These are phyloP conservation scores for Aquilaria sinensis DNA, from an alignment of 345 rosid species.

Conservation along the genomic window DNA sequence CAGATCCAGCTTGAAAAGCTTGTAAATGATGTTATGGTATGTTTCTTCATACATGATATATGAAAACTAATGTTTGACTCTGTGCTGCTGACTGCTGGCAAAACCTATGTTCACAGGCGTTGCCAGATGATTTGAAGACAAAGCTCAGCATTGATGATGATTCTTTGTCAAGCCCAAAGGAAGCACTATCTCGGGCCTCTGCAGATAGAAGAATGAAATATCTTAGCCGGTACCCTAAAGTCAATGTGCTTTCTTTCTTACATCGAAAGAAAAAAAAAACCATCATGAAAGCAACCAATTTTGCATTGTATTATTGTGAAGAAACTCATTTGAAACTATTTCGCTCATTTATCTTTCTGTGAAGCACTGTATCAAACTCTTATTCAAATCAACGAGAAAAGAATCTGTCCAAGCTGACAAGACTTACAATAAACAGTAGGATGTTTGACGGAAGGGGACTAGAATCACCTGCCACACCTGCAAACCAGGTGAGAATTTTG, in stretches of 20 bases:
- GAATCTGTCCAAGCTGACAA: constrained; percentile 65
- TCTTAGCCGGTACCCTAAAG: constrained; percentile 74
- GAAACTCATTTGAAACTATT: neutral
- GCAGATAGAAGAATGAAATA: constrained; percentile 86
- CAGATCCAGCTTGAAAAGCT: constrained; percentile 98
- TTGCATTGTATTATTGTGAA: neutral
- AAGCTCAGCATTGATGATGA: constrained; percentile 95
- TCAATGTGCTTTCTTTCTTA: constrained; percentile 4
- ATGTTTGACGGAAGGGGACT: constrained; percentile 67
- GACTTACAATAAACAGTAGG: constrained; percentile 65
- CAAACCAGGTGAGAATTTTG: constrained; percentile 55
- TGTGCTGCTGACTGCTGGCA: constrained; percentile 19
- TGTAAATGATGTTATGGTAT: constrained; percentile 95
- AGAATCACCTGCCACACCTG: constrained; percentile 58
- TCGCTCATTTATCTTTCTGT: constrained; percentile 8
- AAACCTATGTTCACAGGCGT: constrained; percentile 50
- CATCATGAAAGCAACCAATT: neutral
- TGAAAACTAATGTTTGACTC: constrained; percentile 6
- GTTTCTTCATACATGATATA: constrained; percentile 13
- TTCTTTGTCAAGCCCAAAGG: constrained; percentile 84
- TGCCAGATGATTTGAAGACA: constrained; percentile 92
- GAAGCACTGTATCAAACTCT: constrained; percentile 63
- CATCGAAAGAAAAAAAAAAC: neutral
- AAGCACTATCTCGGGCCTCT: constrained; percentile 96
- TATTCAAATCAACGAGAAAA: constrained; percentile 66